Evolutionary conservation across 768 basidiomycete species (phyloP), one percentile per base, ranked within the genome.

Genomic region (Suillus subalutaceus): DNA sequence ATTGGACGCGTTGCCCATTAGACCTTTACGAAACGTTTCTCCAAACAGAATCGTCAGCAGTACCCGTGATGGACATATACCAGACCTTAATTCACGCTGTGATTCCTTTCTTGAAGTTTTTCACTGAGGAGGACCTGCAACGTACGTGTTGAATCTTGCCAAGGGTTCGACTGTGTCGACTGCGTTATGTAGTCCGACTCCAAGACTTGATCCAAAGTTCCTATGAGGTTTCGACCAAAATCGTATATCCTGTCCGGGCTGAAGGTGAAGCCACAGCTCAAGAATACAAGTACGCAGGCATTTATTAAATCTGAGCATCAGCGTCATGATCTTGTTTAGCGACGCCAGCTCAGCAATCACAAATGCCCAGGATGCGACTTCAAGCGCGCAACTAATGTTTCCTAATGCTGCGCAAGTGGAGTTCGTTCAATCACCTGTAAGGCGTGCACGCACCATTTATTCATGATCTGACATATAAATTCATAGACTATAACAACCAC

Each of bases 1-100:
- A 37, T 64, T 63, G 23, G 72, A 72, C 32, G 78, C 77, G 70
- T 71, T 43, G 75, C 76, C 9, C 64, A 68, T 43, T 26, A 53
- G 18, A 56, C 63, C 52, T 74, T 77, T 56, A 38, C 53, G 52
- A 32, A 67, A 7, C 67, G 56, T 71, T 69, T 41, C 23, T 56
- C 62, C 66, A 15, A 55, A 66, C 46, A 6, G 64, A 9, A 50
- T 15, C 7, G 13, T 41, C 26, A 66, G 71, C 6, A 44, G 67
- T 26, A 26, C 26, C 57, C 20, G 58, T 10, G 18, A n/a, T 61
- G 12, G 63, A 64, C 7, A 43, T 43, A 32, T 59, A 64, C 8
- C 57, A 65, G 12, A 37, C 61, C 18, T 37, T 78, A 23, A 15
- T 77, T n/a, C 63, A 44, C 40, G 38, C 64, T 20, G 67, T 77